phyloP scores from a whole-genome alignment of 208 protist species.

The Porcisia deanei region DNA sequence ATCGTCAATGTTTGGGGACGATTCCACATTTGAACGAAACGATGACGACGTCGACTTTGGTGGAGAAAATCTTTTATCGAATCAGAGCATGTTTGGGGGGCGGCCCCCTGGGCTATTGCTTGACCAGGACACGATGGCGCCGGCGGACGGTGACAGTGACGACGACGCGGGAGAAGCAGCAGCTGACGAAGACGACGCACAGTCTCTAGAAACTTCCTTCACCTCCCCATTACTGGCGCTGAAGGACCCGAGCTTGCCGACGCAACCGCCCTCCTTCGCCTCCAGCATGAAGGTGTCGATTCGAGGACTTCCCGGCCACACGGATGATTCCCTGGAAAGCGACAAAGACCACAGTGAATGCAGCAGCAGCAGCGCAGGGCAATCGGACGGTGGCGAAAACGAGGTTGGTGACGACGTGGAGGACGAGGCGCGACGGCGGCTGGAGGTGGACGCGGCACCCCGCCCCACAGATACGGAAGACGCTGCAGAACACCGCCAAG shows the following conservation, averaged over 20 bases:
- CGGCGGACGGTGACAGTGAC: background rate
- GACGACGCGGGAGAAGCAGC: background rate
- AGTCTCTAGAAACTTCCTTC: constrained; percentile 15
- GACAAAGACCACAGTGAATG: constrained; percentile 24
- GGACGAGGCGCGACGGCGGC: constrained; percentile 12
- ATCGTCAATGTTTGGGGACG: constrained; percentile 19
- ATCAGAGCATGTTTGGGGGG: constrained; percentile 28
- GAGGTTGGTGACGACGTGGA: constrained; percentile 26
- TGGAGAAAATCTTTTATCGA: constrained; percentile 8
- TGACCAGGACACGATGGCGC: background rate
- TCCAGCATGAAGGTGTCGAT: constrained; percentile 16
- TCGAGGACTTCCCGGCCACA: constrained; percentile 8
- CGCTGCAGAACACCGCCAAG: constrained; percentile 7
- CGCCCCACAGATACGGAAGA: constrained; percentile 19
- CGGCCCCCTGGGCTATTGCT: constrained; percentile 1
- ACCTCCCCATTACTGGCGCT: constrained; percentile 10
- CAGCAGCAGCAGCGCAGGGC: constrained; percentile 29
- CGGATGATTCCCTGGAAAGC: constrained; percentile 3
- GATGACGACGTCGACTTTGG: constrained; percentile 27
- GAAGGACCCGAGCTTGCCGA: constrained; percentile 20
- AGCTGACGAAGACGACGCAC: background rate
- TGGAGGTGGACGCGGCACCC: constrained; percentile 19
- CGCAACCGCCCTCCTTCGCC: constrained; percentile 28
- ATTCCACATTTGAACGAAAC: constrained; percentile 8
- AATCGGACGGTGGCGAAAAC: constrained; percentile 31